Evolutionary conservation across 148 eudicot species (phyloP).

Genomic region (Oxyria digyna): DNA sequence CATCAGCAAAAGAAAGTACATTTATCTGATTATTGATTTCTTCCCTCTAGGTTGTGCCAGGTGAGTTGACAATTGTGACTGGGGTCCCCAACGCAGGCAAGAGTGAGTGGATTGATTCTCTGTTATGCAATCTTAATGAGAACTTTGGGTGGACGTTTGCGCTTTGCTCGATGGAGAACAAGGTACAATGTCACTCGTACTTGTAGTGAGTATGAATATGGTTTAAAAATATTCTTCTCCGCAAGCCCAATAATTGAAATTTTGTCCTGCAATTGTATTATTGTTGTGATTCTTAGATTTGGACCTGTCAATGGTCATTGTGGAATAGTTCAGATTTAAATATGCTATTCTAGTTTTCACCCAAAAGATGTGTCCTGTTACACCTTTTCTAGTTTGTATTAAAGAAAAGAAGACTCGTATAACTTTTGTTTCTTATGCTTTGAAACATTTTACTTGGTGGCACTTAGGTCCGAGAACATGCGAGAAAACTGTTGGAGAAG

Average conservation of each 20-base stretch:
- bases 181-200: conserved; percentile 27
- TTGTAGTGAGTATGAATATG: neutral
- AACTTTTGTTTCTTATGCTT: neutral
- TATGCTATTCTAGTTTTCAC: neutral
- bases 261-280: neutral
- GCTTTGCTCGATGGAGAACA: conserved; percentile 96
- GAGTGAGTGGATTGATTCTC: conserved; percentile 99
- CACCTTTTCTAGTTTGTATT: neutral
- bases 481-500: conserved; percentile 88
- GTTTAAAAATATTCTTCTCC: neutral
- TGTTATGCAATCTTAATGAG: conserved; percentile 68
- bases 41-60: conserved; percentile 73
- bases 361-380: neutral
- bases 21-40: neutral
- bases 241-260: neutral
- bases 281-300: neutral
- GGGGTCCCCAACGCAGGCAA: conserved; percentile 99
- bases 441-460: neutral
- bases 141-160: conserved; percentile 83
- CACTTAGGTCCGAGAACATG: conserved; percentile 90
- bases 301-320: neutral
- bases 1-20: neutral
- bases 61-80: conserved; percentile 87
- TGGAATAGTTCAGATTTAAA: neutral
- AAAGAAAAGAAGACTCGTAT: neutral